Evolutionary conservation across 495 filamentous ascomycete species (phyloP), one percentile per base, ranked within the genome.

Genomic region (Terfezia claveryi): DNA sequence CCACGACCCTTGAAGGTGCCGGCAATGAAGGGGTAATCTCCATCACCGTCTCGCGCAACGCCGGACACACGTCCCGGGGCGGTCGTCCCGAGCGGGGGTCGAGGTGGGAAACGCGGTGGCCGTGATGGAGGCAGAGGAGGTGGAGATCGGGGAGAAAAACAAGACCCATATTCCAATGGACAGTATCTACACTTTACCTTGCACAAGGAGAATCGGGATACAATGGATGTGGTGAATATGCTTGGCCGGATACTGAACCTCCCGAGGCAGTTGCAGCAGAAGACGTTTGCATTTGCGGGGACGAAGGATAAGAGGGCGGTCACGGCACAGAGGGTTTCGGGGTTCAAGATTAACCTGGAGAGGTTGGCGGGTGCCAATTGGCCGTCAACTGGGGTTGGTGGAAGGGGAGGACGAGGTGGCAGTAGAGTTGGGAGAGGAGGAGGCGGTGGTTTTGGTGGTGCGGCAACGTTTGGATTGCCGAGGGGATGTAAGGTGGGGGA

Each of bases 181-280:
- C 77, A 82, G 9, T 88, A 85, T 63, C 74, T 95, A 8, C 91
- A 98, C 66, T 92, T 96, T 64, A 85, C 85, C 0, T 76, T 98
- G 41, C 91, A 88, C 73, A 98, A 98, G 70, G 91, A 96, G 68
- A 98, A 98, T 68, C 87, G 87, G 61, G 92, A 98, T 62, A 98
- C 92, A 2, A 94, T 95, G 86, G 89, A 98, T 58, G 80, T 83
- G 0, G 72, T 92, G 32, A 78, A 75, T 8, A 81, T 79, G 56
- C 70, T 96, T 8, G 78, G 79, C 0, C 77, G 79, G 50, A 71
- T 77, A 16, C 62, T 93, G 37, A 80, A 80, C 58, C 71, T 83
- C 61, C 50, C 50, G 11, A n/a, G 16, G 23, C n/a, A 51, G 23
- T 20, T 36, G 9, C 79, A 79, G 52, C 68, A 78, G 3, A 80